Conservation (phyloP, 257 asterid species). For the Solanum bukasovii region DNA sequence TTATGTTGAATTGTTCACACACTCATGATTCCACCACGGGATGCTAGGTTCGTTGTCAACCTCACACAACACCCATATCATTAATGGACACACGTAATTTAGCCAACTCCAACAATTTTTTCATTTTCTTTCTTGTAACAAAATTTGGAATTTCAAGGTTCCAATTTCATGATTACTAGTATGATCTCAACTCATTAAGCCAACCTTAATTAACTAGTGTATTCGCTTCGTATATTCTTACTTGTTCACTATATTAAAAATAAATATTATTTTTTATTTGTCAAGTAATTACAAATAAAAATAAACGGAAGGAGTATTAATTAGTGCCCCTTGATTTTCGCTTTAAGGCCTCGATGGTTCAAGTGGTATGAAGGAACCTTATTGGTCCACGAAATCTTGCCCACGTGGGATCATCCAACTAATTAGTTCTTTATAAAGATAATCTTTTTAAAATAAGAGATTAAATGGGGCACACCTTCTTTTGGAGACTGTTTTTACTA, state of each 20-base stretch:
- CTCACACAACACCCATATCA: too few species aligned
- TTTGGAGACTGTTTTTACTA: not conserved
- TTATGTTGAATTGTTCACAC: too few species aligned
- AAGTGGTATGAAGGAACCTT: not conserved
- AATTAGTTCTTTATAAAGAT: not conserved
- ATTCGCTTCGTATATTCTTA: rapidly evolving
- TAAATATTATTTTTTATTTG: too few species aligned
- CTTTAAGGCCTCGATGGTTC: not conserved
- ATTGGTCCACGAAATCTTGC: slow-evolving; percentile 5
- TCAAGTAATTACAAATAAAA: too few species aligned
- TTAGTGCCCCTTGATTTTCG: not conserved
- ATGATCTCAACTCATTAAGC: not conserved
- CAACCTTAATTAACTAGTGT: too few species aligned
- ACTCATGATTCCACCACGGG: too few species aligned
- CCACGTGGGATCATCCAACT: slow-evolving; percentile 5
- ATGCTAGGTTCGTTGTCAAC: too few species aligned
- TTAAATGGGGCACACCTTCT: not conserved
- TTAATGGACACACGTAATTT: not conserved
- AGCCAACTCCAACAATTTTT: not conserved
- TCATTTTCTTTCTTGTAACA: not conserved
- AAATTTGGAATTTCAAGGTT: not conserved
- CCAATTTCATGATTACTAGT: not conserved
- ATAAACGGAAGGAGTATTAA: not conserved
- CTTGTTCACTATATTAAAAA: too few species aligned
- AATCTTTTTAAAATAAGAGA: not conserved